phyloP scores from a whole-genome alignment of 164 flowering plant genomes.

The Umbellularia californica region DNA sequence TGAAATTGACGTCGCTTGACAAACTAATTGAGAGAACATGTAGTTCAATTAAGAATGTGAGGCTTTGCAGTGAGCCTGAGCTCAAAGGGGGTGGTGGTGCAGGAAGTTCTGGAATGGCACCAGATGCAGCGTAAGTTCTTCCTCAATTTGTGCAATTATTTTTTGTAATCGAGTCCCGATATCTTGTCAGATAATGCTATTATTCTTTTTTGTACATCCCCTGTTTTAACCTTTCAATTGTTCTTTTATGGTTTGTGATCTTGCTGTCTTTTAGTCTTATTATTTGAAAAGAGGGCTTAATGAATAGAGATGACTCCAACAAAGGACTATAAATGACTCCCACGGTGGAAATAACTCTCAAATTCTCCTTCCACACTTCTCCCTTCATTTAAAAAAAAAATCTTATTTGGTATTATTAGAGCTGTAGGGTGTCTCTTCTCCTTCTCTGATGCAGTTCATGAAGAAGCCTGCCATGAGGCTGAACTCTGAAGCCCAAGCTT shows the following conservation, averaged over 20 bases:
- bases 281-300: no score
- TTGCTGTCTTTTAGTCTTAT: no score
- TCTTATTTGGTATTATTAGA: neutral
- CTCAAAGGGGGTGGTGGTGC: slow-evolving; percentile 48
- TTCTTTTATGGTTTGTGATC: no score
- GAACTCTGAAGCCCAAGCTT: no score
- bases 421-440: neutral
- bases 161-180: neutral
- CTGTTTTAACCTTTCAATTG: neutral
- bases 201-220: neutral
- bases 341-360: no score
- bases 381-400: no score
- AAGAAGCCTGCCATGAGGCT: no score
- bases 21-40: slow-evolving; percentile 82
- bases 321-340: no score
- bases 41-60: slow-evolving; percentile 73
- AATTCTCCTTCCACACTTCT: neutral
- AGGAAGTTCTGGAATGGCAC: slow-evolving; percentile 79
- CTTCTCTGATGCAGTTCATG: no score
- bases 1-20: slow-evolving; percentile 86
- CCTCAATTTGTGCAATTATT: slow-evolving; percentile 4
- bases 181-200: neutral
- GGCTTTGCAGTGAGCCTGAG: slow-evolving; percentile 77
- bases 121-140: slow-evolving; percentile 90
- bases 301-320: no score